Conservation (phyloP, 2,329 filamentous ascomycete genomes). For the Sporothrix sp. region DNA sequence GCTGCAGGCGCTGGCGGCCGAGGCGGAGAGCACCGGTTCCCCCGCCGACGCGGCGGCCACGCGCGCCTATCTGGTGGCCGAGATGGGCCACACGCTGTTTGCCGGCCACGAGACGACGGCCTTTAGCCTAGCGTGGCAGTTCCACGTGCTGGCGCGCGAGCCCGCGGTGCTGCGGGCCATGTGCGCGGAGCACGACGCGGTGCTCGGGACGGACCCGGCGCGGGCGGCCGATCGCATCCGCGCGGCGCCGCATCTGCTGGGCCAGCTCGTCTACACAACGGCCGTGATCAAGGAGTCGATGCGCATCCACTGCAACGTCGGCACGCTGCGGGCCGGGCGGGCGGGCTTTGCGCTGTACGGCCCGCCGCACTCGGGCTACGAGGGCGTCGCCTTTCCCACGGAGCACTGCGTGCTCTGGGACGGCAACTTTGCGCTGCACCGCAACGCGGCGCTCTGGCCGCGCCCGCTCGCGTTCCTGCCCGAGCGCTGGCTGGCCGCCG, state of each 20-base stretch:
- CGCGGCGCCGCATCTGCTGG: slow-evolving; percentile 36
- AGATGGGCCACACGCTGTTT: slow-evolving; percentile 27
- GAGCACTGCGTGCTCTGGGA: slow-evolving; percentile 34
- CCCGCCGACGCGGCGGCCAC: neutral
- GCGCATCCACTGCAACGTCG: slow-evolving; percentile 43
- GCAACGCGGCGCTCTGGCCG: slow-evolving; percentile 32
- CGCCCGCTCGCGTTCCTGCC: slow-evolving; percentile 37
- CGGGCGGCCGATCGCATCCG: slow-evolving; percentile 25
- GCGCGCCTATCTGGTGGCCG: slow-evolving; percentile 23
- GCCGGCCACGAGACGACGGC: slow-evolving; percentile 32
- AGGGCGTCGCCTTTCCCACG: slow-evolving; percentile 36
- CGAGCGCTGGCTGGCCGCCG: slow-evolving; percentile 35
- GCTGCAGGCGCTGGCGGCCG: slow-evolving; percentile 20
- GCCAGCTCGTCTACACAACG: slow-evolving; percentile 41
- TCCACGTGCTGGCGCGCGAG: slow-evolving; percentile 24
- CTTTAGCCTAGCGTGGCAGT: slow-evolving; percentile 24
- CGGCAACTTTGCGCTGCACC: slow-evolving; percentile 29
- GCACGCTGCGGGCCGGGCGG: slow-evolving; percentile 31
- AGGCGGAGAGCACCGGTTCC: slow-evolving; percentile 11
- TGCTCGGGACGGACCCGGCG: slow-evolving; percentile 33
- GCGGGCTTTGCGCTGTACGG: slow-evolving; percentile 32
- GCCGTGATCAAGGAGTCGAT: slow-evolving; percentile 48
- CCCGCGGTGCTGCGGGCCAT: slow-evolving; percentile 23
- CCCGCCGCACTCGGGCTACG: slow-evolving; percentile 18
- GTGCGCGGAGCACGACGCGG: slow-evolving; percentile 38